Conservation (phyloP, 2,329 filamentous ascomycete species). For the Fusarium sp. region DNA sequence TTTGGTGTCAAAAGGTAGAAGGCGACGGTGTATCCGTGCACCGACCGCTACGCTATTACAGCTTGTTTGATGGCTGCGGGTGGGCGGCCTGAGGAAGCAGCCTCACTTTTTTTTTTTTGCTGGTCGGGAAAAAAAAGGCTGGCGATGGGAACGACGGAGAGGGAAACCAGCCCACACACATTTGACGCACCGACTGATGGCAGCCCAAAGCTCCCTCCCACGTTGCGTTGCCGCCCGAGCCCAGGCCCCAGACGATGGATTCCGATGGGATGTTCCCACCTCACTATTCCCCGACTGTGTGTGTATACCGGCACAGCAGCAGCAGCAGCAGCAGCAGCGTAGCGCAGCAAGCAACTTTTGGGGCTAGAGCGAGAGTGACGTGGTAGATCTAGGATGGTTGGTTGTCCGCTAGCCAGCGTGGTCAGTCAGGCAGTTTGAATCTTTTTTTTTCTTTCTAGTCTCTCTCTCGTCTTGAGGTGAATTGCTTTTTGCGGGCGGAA, state of each 20-base stretch:
- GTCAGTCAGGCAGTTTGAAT: background rate
- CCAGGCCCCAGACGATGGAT: background rate
- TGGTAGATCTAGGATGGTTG: slow-evolving; percentile 35
- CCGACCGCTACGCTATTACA: background rate
- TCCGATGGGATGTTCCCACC: slow-evolving; percentile 25
- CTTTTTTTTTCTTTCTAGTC: background rate
- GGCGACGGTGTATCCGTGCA: slow-evolving; percentile 25
- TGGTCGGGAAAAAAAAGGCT: background rate
- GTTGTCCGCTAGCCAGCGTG: slow-evolving; percentile 15
- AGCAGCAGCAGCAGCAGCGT: background rate
- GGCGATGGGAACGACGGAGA: background rate
- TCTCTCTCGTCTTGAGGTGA: background rate
- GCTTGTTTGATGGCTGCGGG: slow-evolving; percentile 7
- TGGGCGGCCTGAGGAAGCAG: slow-evolving; percentile 21
- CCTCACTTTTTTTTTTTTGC: slow-evolving; percentile 5
- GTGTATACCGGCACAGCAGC: slow-evolving; percentile 10
- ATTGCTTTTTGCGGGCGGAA: slow-evolving; percentile 1
- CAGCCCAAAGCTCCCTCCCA: slow-evolving; percentile 23
- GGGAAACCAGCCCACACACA: background rate
- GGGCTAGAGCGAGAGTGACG: slow-evolving; percentile 33
- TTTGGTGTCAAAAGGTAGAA: slow-evolving; percentile 4
- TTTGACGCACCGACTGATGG: slow-evolving; percentile 6
- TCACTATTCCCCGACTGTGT: slow-evolving; percentile 37
- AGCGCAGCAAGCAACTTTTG: background rate
- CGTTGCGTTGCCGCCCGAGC: slow-evolving; percentile 16